phyloP scores from a whole-genome alignment of 2,329 filamentous ascomycete genomes.

The Fusarium lyarnte region DNA sequence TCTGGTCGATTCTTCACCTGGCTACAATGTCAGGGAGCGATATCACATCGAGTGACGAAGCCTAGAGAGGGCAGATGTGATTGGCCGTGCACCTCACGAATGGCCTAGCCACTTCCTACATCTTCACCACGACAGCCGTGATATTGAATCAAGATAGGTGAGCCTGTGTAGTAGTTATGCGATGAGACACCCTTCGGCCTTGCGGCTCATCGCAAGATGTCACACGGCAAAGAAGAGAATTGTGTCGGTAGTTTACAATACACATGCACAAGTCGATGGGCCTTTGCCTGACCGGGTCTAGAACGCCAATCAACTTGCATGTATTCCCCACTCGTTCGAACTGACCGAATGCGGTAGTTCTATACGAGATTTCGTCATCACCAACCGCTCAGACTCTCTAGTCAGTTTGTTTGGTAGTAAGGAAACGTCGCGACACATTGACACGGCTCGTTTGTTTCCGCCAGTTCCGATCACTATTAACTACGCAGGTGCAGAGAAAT shows the following conservation, averaged over 20 bases:
- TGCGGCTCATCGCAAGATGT: background rate
- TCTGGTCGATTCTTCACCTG: background rate
- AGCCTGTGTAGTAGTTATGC: background rate
- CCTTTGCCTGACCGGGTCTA: background rate
- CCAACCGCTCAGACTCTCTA: background rate
- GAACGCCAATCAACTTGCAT: background rate
- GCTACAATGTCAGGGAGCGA: background rate
- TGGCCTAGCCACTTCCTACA: background rate
- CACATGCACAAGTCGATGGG: background rate
- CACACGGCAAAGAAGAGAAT: background rate
- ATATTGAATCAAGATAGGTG: background rate
- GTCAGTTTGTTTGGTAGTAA: background rate
- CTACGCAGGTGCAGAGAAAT: background rate
- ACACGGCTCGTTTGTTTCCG: background rate
- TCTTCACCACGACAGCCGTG: background rate
- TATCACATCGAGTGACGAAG: background rate
- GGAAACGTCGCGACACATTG: background rate
- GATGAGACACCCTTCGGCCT: background rate
- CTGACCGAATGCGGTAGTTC: accelerated
- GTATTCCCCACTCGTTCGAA: background rate
- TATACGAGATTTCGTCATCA: background rate
- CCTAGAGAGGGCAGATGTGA: background rate
- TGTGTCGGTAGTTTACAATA: background rate
- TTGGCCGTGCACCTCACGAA: background rate
- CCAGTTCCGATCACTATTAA: background rate